A percentile compares a stretch with the other conserved stretches of the same genome.
Conservation (phyloP, 306 rosid species). For the Heteromeles arbutifolia region DNA sequence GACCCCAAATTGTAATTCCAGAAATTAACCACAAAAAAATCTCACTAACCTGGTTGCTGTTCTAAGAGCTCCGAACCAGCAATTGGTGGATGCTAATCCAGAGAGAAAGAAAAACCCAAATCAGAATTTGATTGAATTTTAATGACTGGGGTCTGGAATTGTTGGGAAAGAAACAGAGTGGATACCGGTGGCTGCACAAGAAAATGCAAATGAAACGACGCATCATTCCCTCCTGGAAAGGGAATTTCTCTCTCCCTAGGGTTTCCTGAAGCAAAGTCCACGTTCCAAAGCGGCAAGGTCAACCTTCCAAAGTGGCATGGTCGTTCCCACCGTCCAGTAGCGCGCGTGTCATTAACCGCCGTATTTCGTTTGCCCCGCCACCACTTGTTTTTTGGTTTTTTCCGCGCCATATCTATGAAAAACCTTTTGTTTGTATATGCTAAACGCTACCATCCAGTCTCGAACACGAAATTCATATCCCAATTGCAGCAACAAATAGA, state of each 20-base stretch:
- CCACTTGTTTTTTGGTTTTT: background rate
- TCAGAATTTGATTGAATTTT: background rate
- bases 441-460: too few species aligned
- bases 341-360: conserved; percentile 6
- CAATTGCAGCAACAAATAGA: too few species aligned
- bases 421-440: too few species aligned
- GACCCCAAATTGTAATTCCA: background rate
- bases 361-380: background rate
- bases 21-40: background rate
- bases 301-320: conserved; percentile 13
- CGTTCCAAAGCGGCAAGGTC: conserved; percentile 18
- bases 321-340: conserved; percentile 12
- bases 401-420: background rate
- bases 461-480: too few species aligned
- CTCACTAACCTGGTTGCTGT: background rate
- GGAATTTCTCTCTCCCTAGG: conserved; percentile 3
- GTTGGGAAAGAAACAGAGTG: background rate
- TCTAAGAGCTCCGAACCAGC: background rate
- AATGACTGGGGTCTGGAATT: background rate
- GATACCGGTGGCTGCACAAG: background rate
- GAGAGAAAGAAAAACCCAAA: background rate
- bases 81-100: background rate
- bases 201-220: background rate
- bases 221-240: background rate
- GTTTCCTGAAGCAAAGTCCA: conserved; percentile 21